phyloP scores from a whole-genome alignment of 805 yeast species.

The Candida corydali region DNA sequence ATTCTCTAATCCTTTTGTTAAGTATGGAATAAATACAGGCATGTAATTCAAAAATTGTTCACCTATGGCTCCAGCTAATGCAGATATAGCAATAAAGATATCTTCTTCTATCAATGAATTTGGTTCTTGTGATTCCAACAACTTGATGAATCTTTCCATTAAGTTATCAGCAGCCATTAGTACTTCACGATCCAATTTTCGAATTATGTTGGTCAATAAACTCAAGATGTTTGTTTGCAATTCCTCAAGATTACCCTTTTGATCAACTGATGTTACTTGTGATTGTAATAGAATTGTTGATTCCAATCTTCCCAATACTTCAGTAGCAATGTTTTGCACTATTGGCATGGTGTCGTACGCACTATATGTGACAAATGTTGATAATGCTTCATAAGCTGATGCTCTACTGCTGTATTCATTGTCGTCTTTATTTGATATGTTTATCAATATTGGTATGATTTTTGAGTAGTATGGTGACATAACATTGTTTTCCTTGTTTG shows the following conservation, averaged over 20 bases:
- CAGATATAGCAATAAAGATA: slow-evolving; percentile 84
- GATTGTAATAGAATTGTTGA: slow-evolving; percentile 54
- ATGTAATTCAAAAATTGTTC: slow-evolving; percentile 68
- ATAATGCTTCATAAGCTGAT: slow-evolving; percentile 93
- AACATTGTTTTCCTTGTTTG: slow-evolving; percentile 50
- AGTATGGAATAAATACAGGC: slow-evolving; percentile 77
- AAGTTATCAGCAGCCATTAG: slow-evolving; percentile 70
- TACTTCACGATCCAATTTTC: slow-evolving; percentile 72
- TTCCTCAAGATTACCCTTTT: slow-evolving; percentile 76
- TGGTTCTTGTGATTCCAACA: slow-evolving; percentile 52
- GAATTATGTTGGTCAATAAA: slow-evolving; percentile 74
- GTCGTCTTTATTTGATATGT: slow-evolving; percentile 66
- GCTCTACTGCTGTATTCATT: slow-evolving; percentile 88
- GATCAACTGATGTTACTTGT: slow-evolving; percentile 64
- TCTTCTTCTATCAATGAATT: slow-evolving; percentile 90
- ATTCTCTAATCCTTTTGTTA: slow-evolving; percentile 74
- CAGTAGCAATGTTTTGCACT: slow-evolving; percentile 71
- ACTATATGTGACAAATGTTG: slow-evolving; percentile 73
- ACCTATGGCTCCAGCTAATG: slow-evolving; percentile 80
- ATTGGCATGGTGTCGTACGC: slow-evolving; percentile 65
- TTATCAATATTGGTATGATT: slow-evolving; percentile 66
- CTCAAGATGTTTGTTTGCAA: slow-evolving; percentile 79
- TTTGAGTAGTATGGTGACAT: slow-evolving; percentile 71
- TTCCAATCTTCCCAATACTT: slow-evolving; percentile 68
- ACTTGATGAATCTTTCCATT: slow-evolving; percentile 76